Percentiles rank a stretch among this genome's conserved stretches.
phyloP scores from a whole-genome alignment of 352 stramenopile genomes.

The Phytopythium montanum region DNA sequence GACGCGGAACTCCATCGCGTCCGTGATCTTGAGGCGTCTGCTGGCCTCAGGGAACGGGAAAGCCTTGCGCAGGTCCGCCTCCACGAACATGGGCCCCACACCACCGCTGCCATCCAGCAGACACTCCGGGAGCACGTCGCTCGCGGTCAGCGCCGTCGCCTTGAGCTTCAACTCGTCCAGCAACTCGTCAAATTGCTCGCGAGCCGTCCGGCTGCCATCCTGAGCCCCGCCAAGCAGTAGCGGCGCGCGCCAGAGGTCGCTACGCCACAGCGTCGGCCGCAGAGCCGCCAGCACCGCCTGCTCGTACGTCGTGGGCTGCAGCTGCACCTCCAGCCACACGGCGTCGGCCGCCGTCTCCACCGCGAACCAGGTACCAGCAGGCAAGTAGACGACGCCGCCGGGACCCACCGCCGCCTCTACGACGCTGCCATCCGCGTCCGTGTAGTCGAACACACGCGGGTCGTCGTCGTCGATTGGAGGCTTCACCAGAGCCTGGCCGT shows the following conservation, averaged over 20 bases:
- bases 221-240: slow-evolving; percentile 10
- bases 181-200: slow-evolving; percentile 13
- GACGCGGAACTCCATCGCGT: slow-evolving; percentile 34
- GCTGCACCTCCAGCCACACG: slow-evolving; percentile 43
- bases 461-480: slow-evolving; percentile 13
- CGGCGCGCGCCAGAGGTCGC: slow-evolving; percentile 21
- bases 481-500: slow-evolving; percentile 1
- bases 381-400: slow-evolving; percentile 51
- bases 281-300: slow-evolving; percentile 23
- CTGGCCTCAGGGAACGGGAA: neutral
- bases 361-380: slow-evolving; percentile 45
- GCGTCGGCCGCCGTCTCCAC: slow-evolving; percentile 15
- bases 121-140: slow-evolving; percentile 36
- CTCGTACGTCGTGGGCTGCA: slow-evolving; percentile 20
- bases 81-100: neutral
- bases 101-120: slow-evolving; percentile 14
- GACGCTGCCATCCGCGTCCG: slow-evolving; percentile 9
- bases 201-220: slow-evolving; percentile 1
- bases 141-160: slow-evolving; percentile 13
- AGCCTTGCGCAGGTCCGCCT: neutral
- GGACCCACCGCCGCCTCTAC: slow-evolving; percentile 11
- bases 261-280: slow-evolving; percentile 23
- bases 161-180: slow-evolving; percentile 17
- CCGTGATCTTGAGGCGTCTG: slow-evolving; percentile 31
- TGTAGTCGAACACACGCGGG: slow-evolving; percentile 20